Base-by-base conservation (phyloP, 768 basidiomycete species). In the Mrakia frigida region DNA sequence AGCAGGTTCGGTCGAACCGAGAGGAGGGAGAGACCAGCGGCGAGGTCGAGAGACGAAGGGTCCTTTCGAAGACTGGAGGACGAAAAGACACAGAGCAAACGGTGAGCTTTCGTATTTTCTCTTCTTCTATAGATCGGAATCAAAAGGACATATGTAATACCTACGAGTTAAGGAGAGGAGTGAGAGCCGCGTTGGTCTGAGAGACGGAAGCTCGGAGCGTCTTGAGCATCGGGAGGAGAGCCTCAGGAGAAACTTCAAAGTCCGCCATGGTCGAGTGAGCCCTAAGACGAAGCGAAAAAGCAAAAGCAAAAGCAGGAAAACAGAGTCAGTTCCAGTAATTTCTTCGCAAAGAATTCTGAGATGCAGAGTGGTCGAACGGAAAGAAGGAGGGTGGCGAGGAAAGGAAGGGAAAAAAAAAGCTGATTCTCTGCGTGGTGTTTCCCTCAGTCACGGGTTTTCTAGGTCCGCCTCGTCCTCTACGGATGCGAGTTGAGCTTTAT, bases 21-120 rank as follows among this genome's bases (percentile, higher is more conserved):
- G 33, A 99, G 86, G 6, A 99, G 86, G 0, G 97, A 98, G 78
- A 99, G 93, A 53, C 97, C 97, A 41, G 92, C 87, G 35, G 72
- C 70, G 70, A 60, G 63, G 60, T 77, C 77, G 77, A 78, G 33
- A 28, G 73, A 74, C 1, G 77, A 7, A 6, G 77, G 77, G 25
- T 73, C 71, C 28, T 71, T 50, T 35, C 67, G 52, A 61, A 77
- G 63, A 21, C 70, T 76, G 37, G 18, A n/a, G 5, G 9, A 43
- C 21, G n/a, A 14, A 74, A 35, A 50, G 41, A n/a, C 25, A 35
- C 50, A 50, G 28, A 13, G 33, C n/a, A n/a, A n/a, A 35, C 13
- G n/a, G 53, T 61, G 31, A 59, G 35, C 50, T 39, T 61, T 6
- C 31, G 14, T 7, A 18, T 72, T n/a, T n/a, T 53, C 18, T 52